These are phyloP conservation scores for Thielaviopsis punctulata DNA, from an alignment of 2,329 filamentous ascomycete genomes.

Conservation along the genomic window DNA sequence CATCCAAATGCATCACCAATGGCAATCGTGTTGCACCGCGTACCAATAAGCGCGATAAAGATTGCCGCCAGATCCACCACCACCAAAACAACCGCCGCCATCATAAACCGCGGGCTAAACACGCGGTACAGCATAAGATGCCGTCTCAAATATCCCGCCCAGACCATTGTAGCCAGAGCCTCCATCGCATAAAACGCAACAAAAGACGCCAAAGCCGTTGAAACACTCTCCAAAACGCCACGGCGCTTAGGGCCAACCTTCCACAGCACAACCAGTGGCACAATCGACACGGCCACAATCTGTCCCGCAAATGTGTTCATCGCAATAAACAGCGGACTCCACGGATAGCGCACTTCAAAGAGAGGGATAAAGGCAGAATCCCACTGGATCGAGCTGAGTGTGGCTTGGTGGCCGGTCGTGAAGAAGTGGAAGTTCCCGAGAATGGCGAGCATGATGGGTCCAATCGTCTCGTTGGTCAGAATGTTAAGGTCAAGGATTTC, in stretches of 20 bases:
- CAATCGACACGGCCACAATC: slow-evolving; percentile 61
- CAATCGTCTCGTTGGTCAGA: slow-evolving; percentile 53
- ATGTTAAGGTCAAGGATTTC: slow-evolving; percentile 45
- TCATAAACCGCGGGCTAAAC: slow-evolving; percentile 82
- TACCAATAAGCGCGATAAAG: slow-evolving; percentile 52
- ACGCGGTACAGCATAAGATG: slow-evolving; percentile 96
- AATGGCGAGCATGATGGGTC: slow-evolving; percentile 69
- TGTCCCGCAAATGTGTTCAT: slow-evolving; percentile 84
- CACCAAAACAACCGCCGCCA: slow-evolving; percentile 52
- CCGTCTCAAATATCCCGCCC: slow-evolving; percentile 71
- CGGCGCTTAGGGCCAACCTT: slow-evolving; percentile 64
- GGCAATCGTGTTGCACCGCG: slow-evolving; percentile 59
- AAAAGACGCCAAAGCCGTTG: slow-evolving; percentile 56
- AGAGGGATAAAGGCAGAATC: slow-evolving; percentile 86
- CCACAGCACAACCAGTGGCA: slow-evolving; percentile 76
- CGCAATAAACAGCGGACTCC: slow-evolving; percentile 63
- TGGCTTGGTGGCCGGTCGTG: slow-evolving; percentile 92
- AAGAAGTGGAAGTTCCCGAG: slow-evolving; percentile 91
- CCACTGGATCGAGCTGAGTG: slow-evolving; percentile 81
- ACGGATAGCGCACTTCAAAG: slow-evolving; percentile 69
- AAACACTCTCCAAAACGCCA: slow-evolving; percentile 51
- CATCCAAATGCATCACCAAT: slow-evolving; percentile 83
- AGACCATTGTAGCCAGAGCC: slow-evolving; percentile 71
- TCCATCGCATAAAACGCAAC: slow-evolving; percentile 69
- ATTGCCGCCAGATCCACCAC: slow-evolving; percentile 63